Base-by-base conservation (phyloP, 352 stramenopile genomes). In the Blastocystis sp. region DNA sequence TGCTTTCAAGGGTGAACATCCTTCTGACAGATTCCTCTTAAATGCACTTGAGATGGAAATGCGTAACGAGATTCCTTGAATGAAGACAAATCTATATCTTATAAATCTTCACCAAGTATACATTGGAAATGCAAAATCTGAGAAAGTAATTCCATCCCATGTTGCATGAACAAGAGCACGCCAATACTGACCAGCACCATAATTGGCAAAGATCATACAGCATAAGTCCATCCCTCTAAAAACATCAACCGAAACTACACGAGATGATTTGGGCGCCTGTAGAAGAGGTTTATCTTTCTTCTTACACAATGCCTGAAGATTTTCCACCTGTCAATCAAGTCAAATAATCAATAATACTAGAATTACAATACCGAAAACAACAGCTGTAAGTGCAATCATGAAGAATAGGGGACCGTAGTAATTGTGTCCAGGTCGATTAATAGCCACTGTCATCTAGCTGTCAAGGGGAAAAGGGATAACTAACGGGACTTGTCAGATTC, bases 161-260 rank as follows among this genome's bases (percentile, higher is more conserved):
- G 48, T 42, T 13, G 73, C 73, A 37, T 84, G 73, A 15, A 84
- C 53, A 13, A 84, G 35, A 11, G 73, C 44, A 1, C 40, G 15
- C 17, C n/a, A 24, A 51, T 84, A 84, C 9, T 64, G 48, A 13
- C 73, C 73, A 13, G 73, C 73, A 2, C 48, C 48, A 44, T 84
- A 84, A 57, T 84, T 84, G 24, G 73, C 73, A 51, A 84, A 84
- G 73, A 84, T 84, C 73, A 84, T 84, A 56, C 57, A 30, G 33
- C 73, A 84, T 33, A 84, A 35, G 0, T 33, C 30, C 17, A 84
- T 84, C 6, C 73, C 73, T 30, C 73, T 54, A n/a, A 84, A 84
- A 17, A 84, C 73, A 57, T 84, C 73, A 37, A 84, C 68, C 6
- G 73, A 69, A 13, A 30, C 48, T 11, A 84, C 27, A 27, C 73